Evolutionary conservation across 2,329 filamentous ascomycete genomes (phyloP).

Genomic region (Geosmithia flava): DNA sequence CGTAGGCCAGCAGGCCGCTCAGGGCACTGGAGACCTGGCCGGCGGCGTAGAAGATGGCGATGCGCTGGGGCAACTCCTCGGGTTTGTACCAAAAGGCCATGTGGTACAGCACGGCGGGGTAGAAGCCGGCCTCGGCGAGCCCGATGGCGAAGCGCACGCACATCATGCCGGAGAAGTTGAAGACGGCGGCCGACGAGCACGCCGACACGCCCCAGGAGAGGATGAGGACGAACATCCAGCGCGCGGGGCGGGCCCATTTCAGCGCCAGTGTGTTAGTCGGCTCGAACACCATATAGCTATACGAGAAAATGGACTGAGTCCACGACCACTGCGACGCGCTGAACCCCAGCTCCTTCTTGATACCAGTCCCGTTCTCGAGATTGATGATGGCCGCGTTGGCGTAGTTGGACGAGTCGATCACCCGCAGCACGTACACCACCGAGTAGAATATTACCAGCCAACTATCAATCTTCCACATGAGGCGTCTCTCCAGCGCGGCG

Average conservation of each 20-base stretch:
- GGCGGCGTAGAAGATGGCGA: slow-evolving; percentile 18
- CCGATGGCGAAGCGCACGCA: slow-evolving; percentile 13
- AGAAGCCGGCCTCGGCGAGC: slow-evolving; percentile 15
- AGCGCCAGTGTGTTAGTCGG: slow-evolving; percentile 10
- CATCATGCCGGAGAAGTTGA: slow-evolving; percentile 12
- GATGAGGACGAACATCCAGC: slow-evolving; percentile 14
- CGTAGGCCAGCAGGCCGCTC: slow-evolving; percentile 12
- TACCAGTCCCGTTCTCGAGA: slow-evolving; percentile 12
- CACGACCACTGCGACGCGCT: slow-evolving; percentile 12
- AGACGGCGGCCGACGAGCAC: slow-evolving; percentile 10
- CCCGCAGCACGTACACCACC: slow-evolving; percentile 11
- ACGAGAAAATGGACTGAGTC: slow-evolving; percentile 12
- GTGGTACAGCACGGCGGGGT: slow-evolving; percentile 14
- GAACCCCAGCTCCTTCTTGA: slow-evolving; percentile 10
- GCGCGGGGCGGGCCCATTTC: slow-evolving; percentile 9
- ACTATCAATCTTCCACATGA: slow-evolving; percentile 10
- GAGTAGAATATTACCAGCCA: slow-evolving; percentile 11
- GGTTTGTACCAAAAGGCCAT: slow-evolving; percentile 19
- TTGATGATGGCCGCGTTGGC: slow-evolving; percentile 14
- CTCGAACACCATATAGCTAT: slow-evolving; percentile 13
- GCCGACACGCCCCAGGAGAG: slow-evolving; percentile 12
- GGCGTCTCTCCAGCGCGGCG: not conserved
- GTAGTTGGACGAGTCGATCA: slow-evolving; percentile 12
- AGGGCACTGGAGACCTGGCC: slow-evolving; percentile 19
- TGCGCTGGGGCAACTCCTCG: slow-evolving; percentile 15